Percentiles rank a stretch among this genome's conserved stretches.
These are phyloP conservation scores for Plasmodium vinckei DNA, from an alignment of 169 alveolate species.

Conservation along the genomic window DNA sequence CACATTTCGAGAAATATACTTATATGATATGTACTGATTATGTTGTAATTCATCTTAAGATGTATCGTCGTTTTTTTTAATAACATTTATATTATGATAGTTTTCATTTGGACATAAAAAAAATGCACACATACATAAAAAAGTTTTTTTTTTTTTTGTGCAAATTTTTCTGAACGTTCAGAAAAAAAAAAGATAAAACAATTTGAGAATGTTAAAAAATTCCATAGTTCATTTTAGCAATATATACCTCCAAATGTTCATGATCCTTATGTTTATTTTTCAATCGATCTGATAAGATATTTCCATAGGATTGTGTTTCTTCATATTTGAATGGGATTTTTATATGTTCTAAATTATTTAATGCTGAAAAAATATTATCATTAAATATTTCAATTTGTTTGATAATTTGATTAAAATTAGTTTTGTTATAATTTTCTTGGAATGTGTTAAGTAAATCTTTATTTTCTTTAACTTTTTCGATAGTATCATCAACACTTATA, in stretches of 20 bases:
- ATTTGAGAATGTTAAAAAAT: slow-evolving; percentile 10
- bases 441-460: slow-evolving; percentile 5
- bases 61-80: too few relatives aligned
- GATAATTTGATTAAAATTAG: slow-evolving; percentile 10
- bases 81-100: too few relatives aligned
- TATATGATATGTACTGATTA: too few relatives aligned
- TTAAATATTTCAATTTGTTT: slow-evolving; percentile 50
- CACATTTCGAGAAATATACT: too few relatives aligned
- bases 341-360: slow-evolving; percentile 49
- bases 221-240: slow-evolving; percentile 51
- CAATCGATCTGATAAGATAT: slow-evolving; percentile 46
- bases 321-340: slow-evolving; percentile 21
- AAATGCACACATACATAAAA: background rate
- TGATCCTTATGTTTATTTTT: slow-evolving; percentile 38
- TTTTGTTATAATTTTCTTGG: slow-evolving; percentile 7
- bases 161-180: background rate
- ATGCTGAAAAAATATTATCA: slow-evolving; percentile 33
- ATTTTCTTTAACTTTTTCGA: slow-evolving; percentile 38
- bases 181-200: too few relatives aligned
- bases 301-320: slow-evolving; percentile 33
- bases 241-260: slow-evolving; percentile 53
- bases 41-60: too few relatives aligned
- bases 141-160: slow-evolving; percentile 2
- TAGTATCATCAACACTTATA: slow-evolving; percentile 39
- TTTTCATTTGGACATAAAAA: too few relatives aligned